Conservation (phyloP, 495 filamentous ascomycete genomes). For the Xylaria telfairii region DNA sequence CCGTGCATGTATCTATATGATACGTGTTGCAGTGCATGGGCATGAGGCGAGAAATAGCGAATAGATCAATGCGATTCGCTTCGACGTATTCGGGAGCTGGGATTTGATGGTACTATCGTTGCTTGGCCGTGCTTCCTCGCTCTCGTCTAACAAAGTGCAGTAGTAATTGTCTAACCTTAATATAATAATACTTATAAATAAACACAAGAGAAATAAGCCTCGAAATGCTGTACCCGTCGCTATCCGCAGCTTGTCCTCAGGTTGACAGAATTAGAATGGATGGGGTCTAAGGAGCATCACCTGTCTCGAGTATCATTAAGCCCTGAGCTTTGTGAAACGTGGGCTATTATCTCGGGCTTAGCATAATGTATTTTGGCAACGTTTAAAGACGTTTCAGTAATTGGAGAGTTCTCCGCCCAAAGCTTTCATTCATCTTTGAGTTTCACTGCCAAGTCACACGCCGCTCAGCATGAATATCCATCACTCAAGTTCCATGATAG, state of each 20-base stretch:
- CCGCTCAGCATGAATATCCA: conserved; percentile 15
- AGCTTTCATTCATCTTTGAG: background rate
- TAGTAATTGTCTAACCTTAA: background rate
- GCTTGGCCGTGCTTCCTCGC: background rate
- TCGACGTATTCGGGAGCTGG: background rate
- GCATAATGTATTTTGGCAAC: background rate
- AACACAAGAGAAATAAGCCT: background rate
- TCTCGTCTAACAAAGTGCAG: background rate
- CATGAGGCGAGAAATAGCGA: background rate
- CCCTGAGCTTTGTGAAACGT: background rate
- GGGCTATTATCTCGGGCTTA: background rate
- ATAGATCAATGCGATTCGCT: background rate
- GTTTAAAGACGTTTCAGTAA: background rate
- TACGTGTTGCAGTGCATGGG: background rate
- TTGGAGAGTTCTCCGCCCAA: conserved; percentile 8
- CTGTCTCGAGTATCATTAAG: background rate
- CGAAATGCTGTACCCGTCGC: background rate
- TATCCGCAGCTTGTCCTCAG: background rate
- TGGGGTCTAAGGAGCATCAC: background rate
- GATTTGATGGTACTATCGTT: background rate
- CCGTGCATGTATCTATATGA: background rate
- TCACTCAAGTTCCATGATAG: conserved; percentile 7
- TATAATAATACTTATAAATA: background rate
- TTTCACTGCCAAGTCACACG: conserved; percentile 15
- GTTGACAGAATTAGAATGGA: background rate